phyloP scores from a whole-genome alignment of 2,329 filamentous ascomycete species.

The Pseudofabraea citricarpa region DNA sequence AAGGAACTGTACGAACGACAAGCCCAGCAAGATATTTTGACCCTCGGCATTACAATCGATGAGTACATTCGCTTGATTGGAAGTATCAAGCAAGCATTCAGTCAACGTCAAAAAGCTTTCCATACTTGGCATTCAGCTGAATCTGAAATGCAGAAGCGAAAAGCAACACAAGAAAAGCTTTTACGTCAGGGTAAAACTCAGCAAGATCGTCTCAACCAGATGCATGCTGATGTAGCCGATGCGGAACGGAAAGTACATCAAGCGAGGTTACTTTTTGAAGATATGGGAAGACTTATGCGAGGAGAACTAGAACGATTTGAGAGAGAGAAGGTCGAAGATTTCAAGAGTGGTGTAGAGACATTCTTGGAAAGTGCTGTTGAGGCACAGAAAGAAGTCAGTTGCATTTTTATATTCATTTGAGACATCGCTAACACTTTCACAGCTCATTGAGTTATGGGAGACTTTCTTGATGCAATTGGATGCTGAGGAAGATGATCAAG shows the following conservation, averaged over 20 bases:
- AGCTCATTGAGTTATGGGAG: slow-evolving; percentile 88
- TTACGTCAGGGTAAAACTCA: slow-evolving; percentile 91
- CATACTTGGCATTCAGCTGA: slow-evolving; percentile 92
- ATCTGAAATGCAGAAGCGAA: slow-evolving; percentile 84
- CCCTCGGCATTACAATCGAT: slow-evolving; percentile 94
- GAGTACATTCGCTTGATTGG: slow-evolving; percentile 97
- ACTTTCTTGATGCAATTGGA: slow-evolving; percentile 96
- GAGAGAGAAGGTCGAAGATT: slow-evolving; percentile 96
- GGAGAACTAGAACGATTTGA: slow-evolving; percentile 91
- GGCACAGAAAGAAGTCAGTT: slow-evolving; percentile 90
- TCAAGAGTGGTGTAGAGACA: slow-evolving; percentile 96
- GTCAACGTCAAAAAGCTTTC: slow-evolving; percentile 90
- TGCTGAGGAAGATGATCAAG: slow-evolving; percentile 78
- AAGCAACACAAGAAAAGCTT: slow-evolving; percentile 87
- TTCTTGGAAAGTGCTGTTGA: slow-evolving; percentile 96
- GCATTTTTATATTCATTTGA: neutral
- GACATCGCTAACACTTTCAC: slow-evolving; percentile 7
- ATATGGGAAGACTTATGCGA: slow-evolving; percentile 94
- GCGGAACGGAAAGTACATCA: slow-evolving; percentile 91
- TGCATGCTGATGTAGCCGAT: slow-evolving; percentile 89
- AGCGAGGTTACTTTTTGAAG: slow-evolving; percentile 84
- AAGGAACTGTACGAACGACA: slow-evolving; percentile 94
- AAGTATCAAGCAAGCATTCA: slow-evolving; percentile 89
- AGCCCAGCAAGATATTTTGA: slow-evolving; percentile 93
- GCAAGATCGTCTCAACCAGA: slow-evolving; percentile 89